Evolutionary conservation across 768 basidiomycete species (phyloP).

Genomic region (Mycena albidolilacea): DNA sequence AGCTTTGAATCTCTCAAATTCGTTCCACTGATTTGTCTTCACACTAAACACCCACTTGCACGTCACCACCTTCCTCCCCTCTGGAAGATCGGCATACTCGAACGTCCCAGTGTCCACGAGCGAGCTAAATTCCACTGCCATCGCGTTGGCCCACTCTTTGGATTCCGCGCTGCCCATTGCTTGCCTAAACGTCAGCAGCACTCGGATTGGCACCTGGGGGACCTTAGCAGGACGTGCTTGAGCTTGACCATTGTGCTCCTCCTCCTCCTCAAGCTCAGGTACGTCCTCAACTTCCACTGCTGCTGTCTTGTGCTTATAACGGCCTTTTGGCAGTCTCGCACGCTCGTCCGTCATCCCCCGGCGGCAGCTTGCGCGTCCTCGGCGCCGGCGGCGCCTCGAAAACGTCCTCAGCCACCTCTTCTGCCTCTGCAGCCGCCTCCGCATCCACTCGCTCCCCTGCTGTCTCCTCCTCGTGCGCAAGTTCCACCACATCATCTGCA

Average conservation of each 20-base stretch:
- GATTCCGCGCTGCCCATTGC: conserved; percentile 15
- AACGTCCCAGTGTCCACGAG: conserved; percentile 7
- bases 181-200: conserved; percentile 11
- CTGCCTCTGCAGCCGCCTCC: background rate
- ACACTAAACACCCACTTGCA: conserved; percentile 22
- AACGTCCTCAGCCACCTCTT: background rate
- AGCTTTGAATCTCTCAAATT: conserved; percentile 14
- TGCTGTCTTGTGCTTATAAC: conserved; percentile 9
- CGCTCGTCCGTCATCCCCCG: conserved; percentile 11
- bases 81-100: conserved; percentile 7
- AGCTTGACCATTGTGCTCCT: conserved; percentile 18
- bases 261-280: conserved; percentile 23
- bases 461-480: background rate
- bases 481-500: no score
- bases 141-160: conserved; percentile 9
- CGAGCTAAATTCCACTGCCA: conserved; percentile 9
- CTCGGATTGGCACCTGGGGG: background rate
- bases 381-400: background rate
- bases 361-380: background rate
- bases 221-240: conserved; percentile 4
- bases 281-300: background rate
- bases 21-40: background rate
- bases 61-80: conserved; percentile 13
- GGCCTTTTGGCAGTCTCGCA: conserved; percentile 9
- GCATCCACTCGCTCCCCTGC: background rate